Evolutionary conservation across 139 green algal species (phyloP), one percentile per base, ranked within the genome.

Genomic region (Chlorella sp.): DNA sequence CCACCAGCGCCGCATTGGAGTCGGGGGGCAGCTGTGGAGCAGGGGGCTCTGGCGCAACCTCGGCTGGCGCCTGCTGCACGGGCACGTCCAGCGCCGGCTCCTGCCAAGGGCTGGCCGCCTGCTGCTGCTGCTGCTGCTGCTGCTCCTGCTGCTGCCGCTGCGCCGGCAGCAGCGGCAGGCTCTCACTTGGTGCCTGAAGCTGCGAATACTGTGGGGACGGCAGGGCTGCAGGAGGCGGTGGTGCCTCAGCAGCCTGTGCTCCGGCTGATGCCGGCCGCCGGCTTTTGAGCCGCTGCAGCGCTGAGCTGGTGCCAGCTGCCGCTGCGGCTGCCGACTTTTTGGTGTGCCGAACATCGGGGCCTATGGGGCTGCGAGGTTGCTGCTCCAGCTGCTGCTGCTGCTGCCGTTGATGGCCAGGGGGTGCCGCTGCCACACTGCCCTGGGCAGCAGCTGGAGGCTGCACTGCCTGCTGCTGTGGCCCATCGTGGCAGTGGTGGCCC

Each of bases 281-380:
- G 76, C 57, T 73, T 38, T 82, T 82, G 51, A 82, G 38, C 28
- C 78, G 78, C 63, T 63, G 63, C 63, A 74, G 63, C 0, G 78
- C 78, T 23, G 78, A 26, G 34, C 30, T 2, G 47, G 73, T 3
- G 47, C 26, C n/a, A 32, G 78, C 63, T 44, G 62, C 65, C 11
- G 63, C 80, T 38, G 81, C 81, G 1, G 67, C 80, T 7, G 69
- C 81, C 34, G 68, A 80, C 56, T 86, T 86, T 18, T 68, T 74
- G 3, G 81, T 86, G 26, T 86, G 81, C 2, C 81, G 51, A 0
- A 86, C 38, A 4, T 71, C 38, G 0, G 38, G 81, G 4, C 83
- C 72, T 9, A 75, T 82, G 60, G 80, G 34, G 74, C 87, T 44
- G 78, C 71, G 7, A 38, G 87, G 60, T 68, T 73, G 15, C 85